Base-by-base conservation (phyloP, 495 filamentous ascomycete genomes). In the Penicillium bialowiezense region DNA sequence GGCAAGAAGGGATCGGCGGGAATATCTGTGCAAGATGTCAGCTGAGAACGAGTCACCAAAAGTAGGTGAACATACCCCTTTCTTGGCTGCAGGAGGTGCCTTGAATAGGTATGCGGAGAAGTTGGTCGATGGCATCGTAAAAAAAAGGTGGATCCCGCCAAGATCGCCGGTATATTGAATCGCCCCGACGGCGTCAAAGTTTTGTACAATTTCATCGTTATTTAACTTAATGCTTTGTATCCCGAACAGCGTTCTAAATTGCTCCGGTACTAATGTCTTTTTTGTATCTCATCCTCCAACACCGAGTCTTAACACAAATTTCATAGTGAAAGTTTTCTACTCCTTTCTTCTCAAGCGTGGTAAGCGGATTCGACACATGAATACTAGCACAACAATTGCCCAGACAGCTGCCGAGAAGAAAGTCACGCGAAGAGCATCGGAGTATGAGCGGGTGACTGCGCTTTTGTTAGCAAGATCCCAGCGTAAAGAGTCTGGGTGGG, bases 371-470 rank as follows among this genome's bases (percentile, higher is more conserved):
- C 71, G 71, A 18, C 74, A n/a, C 28, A 82, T 62, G 45, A 85
- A 31, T 13, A 77, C 7, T 10, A 81, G 56, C 59, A 76, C 73
- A 20, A 82, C 54, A 3, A 68, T 52, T 4, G 68, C 77, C 63
- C 82, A 65, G n/a, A 75, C 51, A 1, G 76, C 67, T 8, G 75
- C 78, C 10, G 67, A 75, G 13, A 76, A 10, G 51, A 84, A 84
- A 0, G 76, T 83, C 26, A 76, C 35, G 48, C 77, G 64, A 50
- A 86, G 69, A n/a, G 82, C 68, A 4, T 70, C 65, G 23, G 77
- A 76, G 56, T 88, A 88, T 41, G 83, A 77, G 18, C 63, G 63
- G 24, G 85, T 77, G 4, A 86, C 84, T 55, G 54, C 45, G 4
- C 21, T 50, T 40, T 72, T 44, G n/a, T 65, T 56, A 47, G 66